Base-by-base conservation (phyloP, 306 rosid genomes). In the Hylodesmum podocarpum region DNA sequence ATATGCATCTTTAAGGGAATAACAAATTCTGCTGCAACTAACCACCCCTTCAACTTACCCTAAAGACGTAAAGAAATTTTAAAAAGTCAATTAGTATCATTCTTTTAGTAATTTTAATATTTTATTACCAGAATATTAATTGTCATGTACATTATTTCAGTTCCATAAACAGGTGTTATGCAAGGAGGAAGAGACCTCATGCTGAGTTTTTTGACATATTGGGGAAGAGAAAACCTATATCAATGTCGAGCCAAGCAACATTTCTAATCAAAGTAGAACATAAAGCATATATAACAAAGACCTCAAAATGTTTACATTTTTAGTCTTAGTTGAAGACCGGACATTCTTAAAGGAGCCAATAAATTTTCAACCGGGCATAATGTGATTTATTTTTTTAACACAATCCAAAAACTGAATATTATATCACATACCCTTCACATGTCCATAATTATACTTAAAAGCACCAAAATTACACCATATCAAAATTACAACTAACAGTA, bases 281-380 rank as follows among this genome's bases (percentile, higher is more conserved):
- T 34, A 78, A 44, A 46, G n/a, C 68, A 19, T 49, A 39, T 49
- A 39, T 49, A 27, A 9, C 59, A 27, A 72, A 63, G 46, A 72
- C 55, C 64, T 68, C 39, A 54, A 43, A 73, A 54, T 41, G 61
- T 22, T 64, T 9, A 63, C 40, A n/a, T 61, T 78, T 61, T 16
- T 14, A 25, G 65, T 46, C 55, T 79, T 18, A 33, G 28, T 61
- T 49, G 34, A 71, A 29, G 37, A 7, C 64, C 16, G 44, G 53
- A 41, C 43, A 14, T 31, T 59, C 76, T 61, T 5, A 34, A 2
- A 15, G 10, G 46, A 34, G 36, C 21, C 61, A 34, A 59, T 13
- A 70, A 37, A 27, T 37, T 78, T 8, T 13, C 18, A 34, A 21
- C 31, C 8, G 25, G 34, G 21, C 58, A 37, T 36, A 40, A 19